Base-by-base conservation (phyloP, 1,284 basidiomycete species). In the Puccinia polysora region DNA sequence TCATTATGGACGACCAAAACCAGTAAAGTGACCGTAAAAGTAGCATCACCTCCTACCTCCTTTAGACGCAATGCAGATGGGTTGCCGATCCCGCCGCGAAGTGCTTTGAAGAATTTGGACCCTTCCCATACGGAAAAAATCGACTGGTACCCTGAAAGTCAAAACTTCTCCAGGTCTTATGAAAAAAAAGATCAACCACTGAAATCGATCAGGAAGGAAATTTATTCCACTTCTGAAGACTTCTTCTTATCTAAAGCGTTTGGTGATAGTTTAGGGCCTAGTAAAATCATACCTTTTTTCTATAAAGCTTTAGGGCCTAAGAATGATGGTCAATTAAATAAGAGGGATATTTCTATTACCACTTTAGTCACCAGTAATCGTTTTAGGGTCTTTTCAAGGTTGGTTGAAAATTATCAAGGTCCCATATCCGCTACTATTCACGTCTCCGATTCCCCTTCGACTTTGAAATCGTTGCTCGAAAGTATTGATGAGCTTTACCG, bases 391-490 rank as follows among this genome's bases (percentile, higher is more conserved):
- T 86, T 91, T 76, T 81, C 82, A 15, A 84, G 85, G 64, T 82
- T 91, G 14, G 87, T 87, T 6, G 84, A 86, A 77, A 84, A 83
- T 15, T 91, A 91, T 78, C 82, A 85, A 82, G 89, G 90, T 20
- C 90, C 90, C 0, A 86, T 91, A 71, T 91, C 89, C 15, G 90
- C 87, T 1, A 86, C 89, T 0, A 84, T 91, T 20, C 89, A 91
- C 76, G 84, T 90, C 60, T 79, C 81, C 4, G 75, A 77, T 43
- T 67, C 71, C 18, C 59, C 60, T 7, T 47, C 2, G 8, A 58
- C 36, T 15, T 30, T 71, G 1, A 43, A 62, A 52, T 43, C 69
- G 6, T 55, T 63, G 15, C 60, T 72, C 20, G 38, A 50, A 8
- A 72, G 38, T 53, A 25, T 72, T 10, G 52, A 72, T 30, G 38